Base-by-base conservation (phyloP, 164 flowering plant genomes). In the Tetracentron sinense region DNA sequence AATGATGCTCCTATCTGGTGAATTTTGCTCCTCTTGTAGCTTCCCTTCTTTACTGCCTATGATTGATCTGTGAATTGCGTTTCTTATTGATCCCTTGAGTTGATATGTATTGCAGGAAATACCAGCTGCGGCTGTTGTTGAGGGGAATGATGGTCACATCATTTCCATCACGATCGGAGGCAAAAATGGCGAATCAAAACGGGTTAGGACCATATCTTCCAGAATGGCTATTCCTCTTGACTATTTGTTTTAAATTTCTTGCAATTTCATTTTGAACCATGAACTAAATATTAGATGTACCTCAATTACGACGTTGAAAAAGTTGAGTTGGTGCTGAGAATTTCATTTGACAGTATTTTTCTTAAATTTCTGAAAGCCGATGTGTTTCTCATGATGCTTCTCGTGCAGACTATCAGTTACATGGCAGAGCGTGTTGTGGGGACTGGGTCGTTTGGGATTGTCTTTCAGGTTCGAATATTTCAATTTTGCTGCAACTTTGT, bases 351-450 rank as follows among this genome's bases (percentile, higher is more conserved):
- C 22, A 31, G 20, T 19, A 4, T n/a, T 29, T 49, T 47, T 52
- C 30, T 21, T 27, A 21, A 26, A 2, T 3, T 17, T n/a, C n/a
- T 42, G 1, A 38, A 35, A 58, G 29, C 54, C 55, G 26, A 60
- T 6, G 23, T 21, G 0, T 67, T 56, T 69, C 29, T 62, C 59
- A 17, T 68, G 50, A 20, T 77, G 26, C 47, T 63, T 62, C 53
- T 30, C 70, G 64, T n/a, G n/a, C 85, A 93, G 98, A 93, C 98
- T 22, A 88, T 93, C 61, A 92, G 90, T 72, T 92, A 90, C 75
- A 92, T 90, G 98, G 98, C 96, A 52, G 98, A 92, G 74, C 94
- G 98, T 28, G 89, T 93, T 50, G 98, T 93, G 54, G 98, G 98
- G 14, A 88, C 85, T 50, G 98, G 97, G 31, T 93, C 98, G 48